Percentiles rank a stretch among this genome's conserved stretches.
Evolutionary conservation across 2,329 filamentous ascomycete species (phyloP).

Genomic region (Ambrosiella xylebori): DNA sequence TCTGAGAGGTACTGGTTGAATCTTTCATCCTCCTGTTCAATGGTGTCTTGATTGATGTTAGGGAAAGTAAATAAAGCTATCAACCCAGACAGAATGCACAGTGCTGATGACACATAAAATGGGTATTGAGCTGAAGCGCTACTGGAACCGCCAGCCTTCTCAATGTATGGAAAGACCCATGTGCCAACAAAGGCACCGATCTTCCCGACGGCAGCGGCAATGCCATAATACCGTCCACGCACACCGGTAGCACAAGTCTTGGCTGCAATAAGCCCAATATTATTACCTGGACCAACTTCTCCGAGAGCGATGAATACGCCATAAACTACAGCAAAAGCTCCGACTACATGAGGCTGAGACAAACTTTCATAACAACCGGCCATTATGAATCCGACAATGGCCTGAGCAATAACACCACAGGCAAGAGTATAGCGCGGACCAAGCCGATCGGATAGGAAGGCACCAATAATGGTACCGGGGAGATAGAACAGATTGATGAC

Average conservation of each 20-base stretch:
- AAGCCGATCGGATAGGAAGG: conserved; percentile 59
- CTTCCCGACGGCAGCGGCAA: conserved; percentile 58
- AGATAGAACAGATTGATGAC: conserved; percentile 81
- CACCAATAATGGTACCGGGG: conserved; percentile 63
- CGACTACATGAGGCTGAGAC: conserved; percentile 32
- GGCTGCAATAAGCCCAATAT: conserved; percentile 71
- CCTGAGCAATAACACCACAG: conserved; percentile 54
- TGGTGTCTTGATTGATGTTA: conserved; percentile 70
- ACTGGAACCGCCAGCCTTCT: conserved; percentile 36
- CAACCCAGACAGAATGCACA: conserved; percentile 58
- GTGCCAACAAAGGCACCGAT: conserved; percentile 74
- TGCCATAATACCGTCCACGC: conserved; percentile 55
- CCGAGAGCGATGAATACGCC: conserved; percentile 24
- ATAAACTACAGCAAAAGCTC: conserved; percentile 23
- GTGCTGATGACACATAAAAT: conserved; percentile 65
- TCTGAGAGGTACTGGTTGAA: conserved; percentile 58
- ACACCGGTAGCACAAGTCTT: conserved; percentile 81
- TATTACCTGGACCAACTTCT: conserved; percentile 66
- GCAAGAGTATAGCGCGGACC: conserved; percentile 62
- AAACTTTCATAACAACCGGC: conserved; percentile 58
- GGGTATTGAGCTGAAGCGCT: conserved; percentile 60
- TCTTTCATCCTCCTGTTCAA: conserved; percentile 54
- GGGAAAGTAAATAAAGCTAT: conserved; percentile 48
- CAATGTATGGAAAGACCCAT: conserved; percentile 62
- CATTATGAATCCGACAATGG: conserved; percentile 75